phyloP scores from a whole-genome alignment of 495 filamentous ascomycete genomes.

The Elasticomyces elasticus region DNA sequence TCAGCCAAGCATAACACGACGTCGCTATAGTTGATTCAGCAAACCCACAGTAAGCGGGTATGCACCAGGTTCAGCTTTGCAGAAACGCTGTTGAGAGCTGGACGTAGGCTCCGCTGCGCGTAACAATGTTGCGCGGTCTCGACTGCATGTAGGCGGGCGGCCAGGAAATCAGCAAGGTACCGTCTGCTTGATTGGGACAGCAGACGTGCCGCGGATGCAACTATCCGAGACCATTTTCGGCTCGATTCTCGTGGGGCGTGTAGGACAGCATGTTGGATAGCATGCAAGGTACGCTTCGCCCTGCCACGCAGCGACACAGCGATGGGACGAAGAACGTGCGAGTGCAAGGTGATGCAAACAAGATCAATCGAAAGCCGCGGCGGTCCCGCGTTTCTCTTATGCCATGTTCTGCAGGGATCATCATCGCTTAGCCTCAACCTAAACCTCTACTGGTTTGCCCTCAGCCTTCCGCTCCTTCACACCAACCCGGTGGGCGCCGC shows the following conservation, averaged over 20 bases:
- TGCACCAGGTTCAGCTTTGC: no score
- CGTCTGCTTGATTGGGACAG: background rate
- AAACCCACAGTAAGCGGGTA: no score
- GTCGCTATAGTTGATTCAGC: no score
- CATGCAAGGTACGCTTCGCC: background rate
- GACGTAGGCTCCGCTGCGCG: background rate
- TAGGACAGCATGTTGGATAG: background rate
- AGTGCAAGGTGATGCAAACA: background rate
- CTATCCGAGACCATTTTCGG: background rate
- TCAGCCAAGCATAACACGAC: no score
- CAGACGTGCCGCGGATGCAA: background rate
- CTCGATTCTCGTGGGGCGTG: constrained; percentile 1
- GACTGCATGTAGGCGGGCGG: no score
- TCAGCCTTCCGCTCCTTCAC: background rate
- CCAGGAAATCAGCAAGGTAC: background rate
- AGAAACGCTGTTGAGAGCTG: background rate
- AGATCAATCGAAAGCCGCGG: background rate
- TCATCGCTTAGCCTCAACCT: background rate
- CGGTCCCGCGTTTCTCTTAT: background rate
- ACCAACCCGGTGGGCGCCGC: no score
- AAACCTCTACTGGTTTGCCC: background rate
- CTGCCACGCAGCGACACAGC: background rate
- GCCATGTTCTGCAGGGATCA: background rate
- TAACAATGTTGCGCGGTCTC: background rate
- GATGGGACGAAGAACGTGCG: background rate